Evolutionary conservation across 1,284 basidiomycete species (phyloP).

Genomic region (Trichosporon sp.): DNA sequence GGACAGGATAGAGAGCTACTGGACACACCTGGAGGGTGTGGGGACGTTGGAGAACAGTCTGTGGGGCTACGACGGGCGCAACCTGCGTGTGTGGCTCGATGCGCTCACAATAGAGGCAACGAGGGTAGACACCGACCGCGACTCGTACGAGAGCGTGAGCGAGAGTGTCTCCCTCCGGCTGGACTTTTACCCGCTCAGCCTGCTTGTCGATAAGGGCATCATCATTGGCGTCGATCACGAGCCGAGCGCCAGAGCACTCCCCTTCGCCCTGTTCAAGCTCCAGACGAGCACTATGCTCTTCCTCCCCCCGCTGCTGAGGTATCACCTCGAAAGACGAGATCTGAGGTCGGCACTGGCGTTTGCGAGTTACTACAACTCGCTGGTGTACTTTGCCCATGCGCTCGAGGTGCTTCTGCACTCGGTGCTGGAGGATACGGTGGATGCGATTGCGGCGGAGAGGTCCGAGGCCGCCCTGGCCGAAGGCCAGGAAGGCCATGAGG

Average conservation of each 20-base stretch:
- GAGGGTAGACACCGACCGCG: slow-evolving; percentile 48
- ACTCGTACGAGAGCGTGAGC: slow-evolving; percentile 63
- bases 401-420: slow-evolving; percentile 90
- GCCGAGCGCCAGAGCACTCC: slow-evolving; percentile 67
- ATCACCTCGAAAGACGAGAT: slow-evolving; percentile 68
- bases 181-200: slow-evolving; percentile 93
- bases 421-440: slow-evolving; percentile 84
- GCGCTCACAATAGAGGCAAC: slow-evolving; percentile 77
- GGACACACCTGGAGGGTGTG: slow-evolving; percentile 92
- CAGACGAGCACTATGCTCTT: slow-evolving; percentile 92
- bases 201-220: slow-evolving; percentile 97
- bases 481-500: too few relatives aligned
- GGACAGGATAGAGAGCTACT: slow-evolving; percentile 93
- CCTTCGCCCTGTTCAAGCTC: slow-evolving; percentile 89
- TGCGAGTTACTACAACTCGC: slow-evolving; percentile 75
- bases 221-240: slow-evolving; percentile 94
- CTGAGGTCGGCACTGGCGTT: slow-evolving; percentile 75
- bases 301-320: slow-evolving; percentile 82
- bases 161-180: slow-evolving; percentile 86
- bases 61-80: slow-evolving; percentile 91
- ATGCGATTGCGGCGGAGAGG: slow-evolving; percentile 18
- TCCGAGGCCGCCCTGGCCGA: neutral
- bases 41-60: slow-evolving; percentile 90
- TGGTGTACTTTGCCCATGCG: slow-evolving; percentile 90
- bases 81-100: slow-evolving; percentile 90